Evolutionary conservation across 2,329 filamentous ascomycete species (phyloP).

Genomic region (Sporothrix pallida): DNA sequence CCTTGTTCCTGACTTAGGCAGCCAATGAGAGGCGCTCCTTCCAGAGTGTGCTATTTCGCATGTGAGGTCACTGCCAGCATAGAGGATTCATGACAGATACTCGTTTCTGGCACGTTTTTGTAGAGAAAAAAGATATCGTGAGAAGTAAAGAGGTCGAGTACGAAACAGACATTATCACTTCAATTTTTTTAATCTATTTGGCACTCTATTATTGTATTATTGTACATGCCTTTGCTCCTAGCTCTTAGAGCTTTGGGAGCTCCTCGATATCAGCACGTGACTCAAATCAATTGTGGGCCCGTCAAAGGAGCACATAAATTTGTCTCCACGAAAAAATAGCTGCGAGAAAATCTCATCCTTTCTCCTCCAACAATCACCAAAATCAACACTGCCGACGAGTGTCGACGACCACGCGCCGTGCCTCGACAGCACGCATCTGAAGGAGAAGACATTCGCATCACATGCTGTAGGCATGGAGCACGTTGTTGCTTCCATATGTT

Average conservation of each 20-base stretch:
- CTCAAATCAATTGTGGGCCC: conserved; percentile 5
- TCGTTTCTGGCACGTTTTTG: neutral
- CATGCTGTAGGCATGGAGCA: neutral
- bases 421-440: neutral
- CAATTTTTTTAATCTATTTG: too few relatives aligned
- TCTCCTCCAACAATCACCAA: conserved; percentile 17
- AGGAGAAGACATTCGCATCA: neutral
- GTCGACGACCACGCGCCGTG: neutral
- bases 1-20: conserved; percentile 19
- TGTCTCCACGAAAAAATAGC: conserved; percentile 21
- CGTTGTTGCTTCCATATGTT: conserved; percentile 7
- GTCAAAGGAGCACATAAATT: conserved; percentile 24
- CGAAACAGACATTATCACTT: too few relatives aligned
- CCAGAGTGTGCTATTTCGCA: neutral
- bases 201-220: too few relatives aligned
- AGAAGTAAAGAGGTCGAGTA: too few relatives aligned
- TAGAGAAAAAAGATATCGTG: too few relatives aligned
- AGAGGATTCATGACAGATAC: neutral
- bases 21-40: conserved; percentile 2
- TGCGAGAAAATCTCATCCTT: conserved; percentile 15
- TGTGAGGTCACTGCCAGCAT: neutral
- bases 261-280: conserved; percentile 8
- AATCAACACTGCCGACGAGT: neutral
- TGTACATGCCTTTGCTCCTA: too few relatives aligned
- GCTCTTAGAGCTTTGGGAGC: neutral